Base-by-base conservation (phyloP, 1,139 yeast species). In the Saccharomyces hybrid region DNA sequence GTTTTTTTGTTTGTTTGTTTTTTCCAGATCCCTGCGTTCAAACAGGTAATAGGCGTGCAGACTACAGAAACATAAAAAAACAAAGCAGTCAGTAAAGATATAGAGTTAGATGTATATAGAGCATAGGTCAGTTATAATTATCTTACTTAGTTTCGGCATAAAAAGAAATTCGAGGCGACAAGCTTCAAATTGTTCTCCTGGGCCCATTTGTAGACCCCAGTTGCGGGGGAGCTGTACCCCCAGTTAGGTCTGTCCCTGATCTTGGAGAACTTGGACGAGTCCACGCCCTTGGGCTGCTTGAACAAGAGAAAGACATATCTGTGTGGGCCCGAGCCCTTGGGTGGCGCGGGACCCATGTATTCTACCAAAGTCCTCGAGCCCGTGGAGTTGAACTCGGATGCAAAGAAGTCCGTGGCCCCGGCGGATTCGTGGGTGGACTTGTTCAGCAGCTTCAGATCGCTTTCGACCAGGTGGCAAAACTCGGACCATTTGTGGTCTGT, bases 401-500 rank as follows among this genome's bases (percentile, higher is more conserved):
- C 55, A 51, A 66, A 62, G 26, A 67, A 64, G 34, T 70, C 72
- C 47, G 70, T 73, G 49, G 70, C 63, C 11, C 64, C 63, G n/a
- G 64, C 48, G 19, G 59, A 52, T 19, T 58, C 57, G 8, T 53
- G 53, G 9, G 52, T 27, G 7, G 51, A 47, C 26, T 57, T 53
- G n/a, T 54, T 51, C 34, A 59, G 28, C 32, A 51, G 54, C 57
- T 76, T 73, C 68, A 90, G 79, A 61, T 87, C 89, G 5, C 86
- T 73, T 34, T 80, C 78, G 46, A 90, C 74, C 78, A 82, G 88
- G 73, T 90, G 97, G 54, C 86, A 83, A 70, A 77, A 89, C 71
- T 90, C 96, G 8, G 95, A 84, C 95, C 95, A 89, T 67, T 84
- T 87, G 64, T 86, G 82, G 68, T 90, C 97, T 1, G 78, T 76